Percentiles rank a stretch among this genome's conserved stretches.
phyloP scores from a whole-genome alignment of 2,329 filamentous ascomycete genomes.

The Drechmeria coniospora region DNA sequence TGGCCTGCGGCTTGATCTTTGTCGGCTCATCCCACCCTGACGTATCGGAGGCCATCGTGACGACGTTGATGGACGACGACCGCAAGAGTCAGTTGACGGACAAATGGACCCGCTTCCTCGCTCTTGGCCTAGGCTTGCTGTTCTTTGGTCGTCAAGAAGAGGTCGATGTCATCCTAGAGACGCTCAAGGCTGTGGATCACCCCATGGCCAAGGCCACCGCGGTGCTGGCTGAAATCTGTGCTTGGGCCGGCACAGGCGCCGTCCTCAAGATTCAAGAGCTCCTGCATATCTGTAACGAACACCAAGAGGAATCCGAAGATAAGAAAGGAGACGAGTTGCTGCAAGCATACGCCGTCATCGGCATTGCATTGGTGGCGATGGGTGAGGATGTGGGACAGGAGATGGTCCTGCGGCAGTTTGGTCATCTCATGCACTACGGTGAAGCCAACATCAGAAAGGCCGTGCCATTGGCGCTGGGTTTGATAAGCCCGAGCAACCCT shows the following conservation, averaged over 20 bases:
- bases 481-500: conserved; percentile 93
- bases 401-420: conserved; percentile 95
- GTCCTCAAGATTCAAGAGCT: conserved; percentile 96
- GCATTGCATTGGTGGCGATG: conserved; percentile 90
- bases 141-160: conserved; percentile 97
- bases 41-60: conserved; percentile 82
- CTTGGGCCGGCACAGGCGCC: conserved; percentile 93
- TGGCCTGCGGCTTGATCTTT: conserved; percentile 79
- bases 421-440: conserved; percentile 97
- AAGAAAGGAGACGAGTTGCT: conserved; percentile 92
- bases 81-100: conserved; percentile 81
- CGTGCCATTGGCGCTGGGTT: conserved; percentile 88
- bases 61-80: conserved; percentile 86
- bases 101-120: conserved; percentile 97
- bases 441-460: conserved; percentile 94
- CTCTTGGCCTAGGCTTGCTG: conserved; percentile 77
- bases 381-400: conserved; percentile 97
- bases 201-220: conserved; percentile 94
- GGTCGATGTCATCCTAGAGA: conserved; percentile 95
- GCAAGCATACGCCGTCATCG: conserved; percentile 90
- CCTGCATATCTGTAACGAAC: conserved; percentile 94
- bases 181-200: conserved; percentile 90
- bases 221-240: conserved; percentile 88
- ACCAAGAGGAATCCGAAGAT: conserved; percentile 85
- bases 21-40: conserved; percentile 86